Evolutionary conservation across 1,284 basidiomycete genomes (phyloP), one percentile per base, ranked within the genome.

Genomic region (Heterobasidion parviporum): DNA sequence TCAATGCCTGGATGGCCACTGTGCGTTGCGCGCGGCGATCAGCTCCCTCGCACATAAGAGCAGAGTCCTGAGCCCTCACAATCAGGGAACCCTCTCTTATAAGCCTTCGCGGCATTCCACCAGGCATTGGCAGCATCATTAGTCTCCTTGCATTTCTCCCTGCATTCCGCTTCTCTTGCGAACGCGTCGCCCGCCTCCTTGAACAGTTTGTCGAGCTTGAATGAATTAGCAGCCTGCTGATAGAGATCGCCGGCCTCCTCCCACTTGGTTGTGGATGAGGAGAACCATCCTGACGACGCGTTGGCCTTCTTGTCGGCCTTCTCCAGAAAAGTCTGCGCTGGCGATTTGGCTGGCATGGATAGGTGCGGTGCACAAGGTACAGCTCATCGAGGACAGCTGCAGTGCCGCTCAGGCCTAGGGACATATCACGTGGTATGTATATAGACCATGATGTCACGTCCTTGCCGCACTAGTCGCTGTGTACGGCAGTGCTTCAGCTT

Each of bases 61-160:
- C 52, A 50, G 41, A 36, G 35, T 32, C 16, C n/a, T 15, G 26
- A 33, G 2, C 2, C 73, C 86, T 69, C 65, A 95, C 94, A 76
- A 62, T 91, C 87, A 10, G 93, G 92, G 67, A 81, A 83, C 16
- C 83, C 85, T 71, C 89, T 82, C 77, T 97, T 98, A 76, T 90
- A 98, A 32, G 89, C 86, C 74, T 97, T 98, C 41, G 91, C 86
- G 18, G 95, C 94, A 66, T 95, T 95, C 90, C 94, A 96, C 85
- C 89, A 98, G 15, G 94, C 93, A 68, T 95, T 95, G 38, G 93
- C 89, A n/a, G 94, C 94, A 63, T 97, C 95, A 61, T 92, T 93
- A 50, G 71, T 74, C 72, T 97, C 94, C 56, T 89, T 85, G 64
- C 83, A 87, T 63, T 87, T 86, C 72, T 94, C 85, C 60, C 93